Evolutionary conservation across 345 rosid species (phyloP).

Genomic region (Camelina hispida): DNA sequence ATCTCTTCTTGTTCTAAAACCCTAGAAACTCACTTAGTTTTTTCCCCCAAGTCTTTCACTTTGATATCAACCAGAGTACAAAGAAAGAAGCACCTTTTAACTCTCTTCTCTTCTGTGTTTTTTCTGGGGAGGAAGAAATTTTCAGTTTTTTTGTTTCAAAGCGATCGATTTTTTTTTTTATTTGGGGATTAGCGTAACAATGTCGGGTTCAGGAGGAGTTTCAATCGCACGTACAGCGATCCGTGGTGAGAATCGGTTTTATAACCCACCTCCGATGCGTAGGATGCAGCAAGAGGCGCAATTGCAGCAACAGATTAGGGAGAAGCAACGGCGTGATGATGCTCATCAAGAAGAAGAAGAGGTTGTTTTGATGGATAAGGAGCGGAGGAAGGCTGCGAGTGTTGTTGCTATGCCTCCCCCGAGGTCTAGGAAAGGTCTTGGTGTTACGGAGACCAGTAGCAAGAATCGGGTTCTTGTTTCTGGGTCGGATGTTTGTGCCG

Average conservation of each 20-base stretch:
- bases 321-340: constrained; percentile 42
- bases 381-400: constrained; percentile 7
- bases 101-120: constrained; percentile 18
- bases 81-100: not conserved
- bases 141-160: not conserved
- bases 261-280: constrained; percentile 57
- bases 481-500: constrained; percentile 47
- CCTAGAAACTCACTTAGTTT: constrained; percentile 43
- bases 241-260: constrained; percentile 57
- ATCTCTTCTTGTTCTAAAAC: constrained; percentile 41
- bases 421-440: constrained; percentile 16
- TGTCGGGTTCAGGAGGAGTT: constrained; percentile 56
- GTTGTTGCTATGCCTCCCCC: constrained; percentile 22
- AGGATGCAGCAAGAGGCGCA: constrained; percentile 52
- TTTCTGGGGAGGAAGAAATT: not conserved
- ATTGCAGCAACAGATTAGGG: constrained; percentile 45
- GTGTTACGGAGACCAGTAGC: constrained; percentile 26
- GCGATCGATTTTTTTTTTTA: constrained; percentile 14
- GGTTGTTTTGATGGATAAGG: constrained; percentile 35
- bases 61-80: too few species aligned
- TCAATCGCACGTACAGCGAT: constrained; percentile 48
- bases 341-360: constrained; percentile 24
- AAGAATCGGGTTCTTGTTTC: constrained; percentile 42
- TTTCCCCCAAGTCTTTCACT: not conserved
- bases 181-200: constrained; percentile 27